These are phyloP conservation scores for Plasmodium gonderi DNA, from an alignment of 169 alveolate species.

Conservation along the genomic window DNA sequence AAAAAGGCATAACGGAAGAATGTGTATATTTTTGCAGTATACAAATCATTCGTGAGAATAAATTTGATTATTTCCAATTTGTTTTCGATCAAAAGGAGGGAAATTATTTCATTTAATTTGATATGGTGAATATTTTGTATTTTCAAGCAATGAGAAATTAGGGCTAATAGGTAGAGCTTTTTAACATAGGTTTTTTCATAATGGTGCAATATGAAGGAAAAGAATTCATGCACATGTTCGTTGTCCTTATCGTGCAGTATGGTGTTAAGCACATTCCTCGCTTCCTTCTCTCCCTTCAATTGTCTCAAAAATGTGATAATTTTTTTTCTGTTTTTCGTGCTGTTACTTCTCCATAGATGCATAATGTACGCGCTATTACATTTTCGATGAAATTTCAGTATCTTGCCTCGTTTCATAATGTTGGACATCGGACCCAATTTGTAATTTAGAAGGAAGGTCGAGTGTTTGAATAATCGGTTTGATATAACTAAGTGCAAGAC, in stretches of 20 bases:
- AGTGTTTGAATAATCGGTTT: slow-evolving; percentile 25
- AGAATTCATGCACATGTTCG: neutral
- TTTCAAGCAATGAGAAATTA: neutral
- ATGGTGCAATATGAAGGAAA: neutral
- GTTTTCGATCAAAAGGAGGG: neutral
- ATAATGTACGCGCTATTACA: slow-evolving; percentile 12
- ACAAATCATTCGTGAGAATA: slow-evolving; percentile 10
- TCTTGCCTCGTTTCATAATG: neutral
- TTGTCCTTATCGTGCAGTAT: neutral
- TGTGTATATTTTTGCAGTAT: neutral
- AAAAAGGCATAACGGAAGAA: slow-evolving; percentile 42
- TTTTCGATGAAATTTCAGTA: neutral
- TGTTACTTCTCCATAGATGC: slow-evolving; percentile 6
- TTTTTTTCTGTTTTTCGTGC: slow-evolving; percentile 14
- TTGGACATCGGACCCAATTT: neutral
- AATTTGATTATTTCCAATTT: neutral
- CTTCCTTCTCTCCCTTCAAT: neutral
- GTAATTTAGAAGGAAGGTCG: slow-evolving; percentile 12
- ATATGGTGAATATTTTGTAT: neutral
- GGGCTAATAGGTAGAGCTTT: slow-evolving; percentile 6
- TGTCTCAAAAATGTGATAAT: slow-evolving; percentile 29
- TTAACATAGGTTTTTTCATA: slow-evolving; percentile 2
- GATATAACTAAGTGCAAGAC: neutral
- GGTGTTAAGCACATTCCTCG: neutral
- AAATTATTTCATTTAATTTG: neutral